Evolutionary conservation across 140 eudicot genomes (phyloP), one percentile per base, ranked within the genome.

Genomic region (Erigeron philadelphicus): DNA sequence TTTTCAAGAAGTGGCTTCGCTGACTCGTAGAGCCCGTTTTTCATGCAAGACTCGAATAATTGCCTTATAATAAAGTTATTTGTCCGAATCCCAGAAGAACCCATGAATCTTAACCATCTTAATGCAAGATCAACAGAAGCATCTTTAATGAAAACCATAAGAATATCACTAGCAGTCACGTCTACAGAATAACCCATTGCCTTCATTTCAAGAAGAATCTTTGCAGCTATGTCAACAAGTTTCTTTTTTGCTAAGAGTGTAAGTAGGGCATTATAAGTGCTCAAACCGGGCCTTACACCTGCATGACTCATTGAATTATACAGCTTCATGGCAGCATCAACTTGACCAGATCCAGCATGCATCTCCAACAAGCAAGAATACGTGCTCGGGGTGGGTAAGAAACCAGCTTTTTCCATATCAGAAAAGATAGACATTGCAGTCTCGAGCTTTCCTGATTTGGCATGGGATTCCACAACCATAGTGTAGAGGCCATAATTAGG

Each of bases 11-110:
- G 95, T 55, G 95, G 96, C 79, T 89, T 87, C 21, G 98, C 98
- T 2, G 96, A 89, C 57, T 93, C 95, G 17, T 86, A 93, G 35
- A 84, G 48, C 31, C 96, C 94, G 58, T 64, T 86, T 74, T 93
- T 93, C 98, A 93, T 89, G 86, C 98, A 93, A 11, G 98, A 89
- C 79, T 93, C 98, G 42, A 93, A 93, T 25, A 93, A 83, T 70
- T 93, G 98, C 68, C 98, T 65, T 35, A 93, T 79, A 5, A 93
- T 93, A 75, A 89, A 93, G 75, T 85, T 93, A 69, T 93, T 93
- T 8, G 98, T 93, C 71, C 97, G 73, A n/a, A 93, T 85, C 19
- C 95, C 96, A 0, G 98, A 86, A 18, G 95, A 81, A 62, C 89
- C 93, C 96, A 93, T 89, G 84, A 93, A 93, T 7, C 88, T 88